These are phyloP conservation scores for Ricinus communis DNA, from an alignment of 345 rosid genomes.

Conservation along the genomic window DNA sequence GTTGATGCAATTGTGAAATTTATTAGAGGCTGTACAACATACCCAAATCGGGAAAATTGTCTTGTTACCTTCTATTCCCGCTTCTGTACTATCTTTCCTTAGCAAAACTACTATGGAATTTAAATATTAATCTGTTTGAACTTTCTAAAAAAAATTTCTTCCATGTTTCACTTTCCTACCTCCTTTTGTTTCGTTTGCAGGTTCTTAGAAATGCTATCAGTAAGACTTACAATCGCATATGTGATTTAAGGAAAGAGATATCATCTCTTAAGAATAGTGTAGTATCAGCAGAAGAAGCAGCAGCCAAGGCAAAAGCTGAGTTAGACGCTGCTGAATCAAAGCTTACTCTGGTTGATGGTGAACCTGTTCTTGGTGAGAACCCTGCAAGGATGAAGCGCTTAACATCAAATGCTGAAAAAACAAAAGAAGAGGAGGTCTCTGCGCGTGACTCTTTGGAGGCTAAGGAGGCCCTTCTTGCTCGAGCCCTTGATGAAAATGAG, in stretches of 20 bases:
- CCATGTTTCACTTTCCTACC: not conserved
- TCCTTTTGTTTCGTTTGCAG: slow-evolving; percentile 35
- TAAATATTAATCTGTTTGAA: not conserved
- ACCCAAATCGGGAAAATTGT: not conserved
- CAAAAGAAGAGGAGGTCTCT: slow-evolving; percentile 66
- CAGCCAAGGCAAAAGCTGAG: slow-evolving; percentile 65
- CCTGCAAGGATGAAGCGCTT: slow-evolving; percentile 78
- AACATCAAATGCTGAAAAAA: slow-evolving; percentile 61
- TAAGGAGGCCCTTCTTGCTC: slow-evolving; percentile 85
- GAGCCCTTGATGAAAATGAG: slow-evolving; percentile 85
- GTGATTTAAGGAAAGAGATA: slow-evolving; percentile 90
- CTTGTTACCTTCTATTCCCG: not conserved
- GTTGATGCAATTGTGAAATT: not conserved
- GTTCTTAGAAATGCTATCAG: slow-evolving; percentile 88
- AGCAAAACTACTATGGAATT: not conserved
- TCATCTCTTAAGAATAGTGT: slow-evolving; percentile 59
- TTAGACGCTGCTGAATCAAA: slow-evolving; percentile 78
- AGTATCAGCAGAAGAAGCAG: slow-evolving; percentile 68
- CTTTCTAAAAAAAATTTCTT: slow-evolving; percentile 8
- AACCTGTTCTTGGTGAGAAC: slow-evolving; percentile 88
- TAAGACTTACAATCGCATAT: slow-evolving; percentile 85
- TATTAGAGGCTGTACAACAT: not conserved
- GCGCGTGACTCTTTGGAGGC: slow-evolving; percentile 67
- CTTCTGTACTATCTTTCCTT: not conserved
- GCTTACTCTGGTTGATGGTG: slow-evolving; percentile 80